Conservation (phyloP, 2,329 filamentous ascomycete species). For the Eurotiales sp. region DNA sequence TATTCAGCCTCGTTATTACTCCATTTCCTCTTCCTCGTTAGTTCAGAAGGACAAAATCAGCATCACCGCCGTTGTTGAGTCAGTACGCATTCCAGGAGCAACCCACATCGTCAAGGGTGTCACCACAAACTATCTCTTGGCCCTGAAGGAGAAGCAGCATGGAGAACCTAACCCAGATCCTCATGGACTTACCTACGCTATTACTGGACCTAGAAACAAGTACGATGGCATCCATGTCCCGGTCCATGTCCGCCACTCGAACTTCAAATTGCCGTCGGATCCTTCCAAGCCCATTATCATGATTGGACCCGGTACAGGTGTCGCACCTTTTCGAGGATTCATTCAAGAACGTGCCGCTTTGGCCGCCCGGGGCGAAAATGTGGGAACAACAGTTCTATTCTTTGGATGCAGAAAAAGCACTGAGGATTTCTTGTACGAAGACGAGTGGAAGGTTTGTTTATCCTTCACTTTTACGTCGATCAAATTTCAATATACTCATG, state of each 20-base stretch:
- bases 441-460: constrained; percentile 82
- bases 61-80: constrained; percentile 92
- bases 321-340: constrained; percentile 93
- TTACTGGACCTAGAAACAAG: constrained; percentile 88
- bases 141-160: constrained; percentile 95
- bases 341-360: constrained; percentile 87
- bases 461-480: background rate
- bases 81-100: constrained; percentile 70
- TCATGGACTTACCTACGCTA: constrained; percentile 80
- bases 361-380: constrained; percentile 71
- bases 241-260: constrained; percentile 94
- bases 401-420: constrained; percentile 83
- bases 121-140: constrained; percentile 92
- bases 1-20: constrained; percentile 97
- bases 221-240: constrained; percentile 94
- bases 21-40: constrained; percentile 92
- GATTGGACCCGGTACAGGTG: constrained; percentile 93
- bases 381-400: constrained; percentile 87
- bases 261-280: constrained; percentile 97
- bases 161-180: constrained; percentile 75
- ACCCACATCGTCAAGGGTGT: constrained; percentile 84
- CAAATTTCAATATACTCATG: constrained; percentile 6
- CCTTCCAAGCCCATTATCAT: constrained; percentile 92
- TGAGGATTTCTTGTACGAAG: constrained; percentile 91
- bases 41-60: constrained; percentile 94